Percentiles rank a stretch among this genome's conserved stretches.
Conservation (phyloP, 1,284 basidiomycete species). For the Mycena sp. region DNA sequence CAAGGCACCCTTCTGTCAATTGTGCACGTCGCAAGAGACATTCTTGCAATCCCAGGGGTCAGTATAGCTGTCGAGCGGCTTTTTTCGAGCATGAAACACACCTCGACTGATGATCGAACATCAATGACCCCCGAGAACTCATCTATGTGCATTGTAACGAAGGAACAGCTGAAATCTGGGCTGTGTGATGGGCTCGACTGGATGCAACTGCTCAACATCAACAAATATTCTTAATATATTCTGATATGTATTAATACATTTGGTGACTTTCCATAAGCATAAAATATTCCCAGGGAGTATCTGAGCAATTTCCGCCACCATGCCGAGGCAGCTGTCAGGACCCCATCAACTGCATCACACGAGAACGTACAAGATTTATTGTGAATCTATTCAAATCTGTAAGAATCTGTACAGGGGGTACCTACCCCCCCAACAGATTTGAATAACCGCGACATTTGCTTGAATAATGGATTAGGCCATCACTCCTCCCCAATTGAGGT, state of each 20-base stretch:
- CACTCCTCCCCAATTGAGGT: too few relatives aligned
- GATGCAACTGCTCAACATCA: not conserved
- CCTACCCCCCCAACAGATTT: too few relatives aligned
- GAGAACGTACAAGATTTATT: too few relatives aligned
- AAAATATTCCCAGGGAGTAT: not conserved
- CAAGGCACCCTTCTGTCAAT: slow-evolving; percentile 22
- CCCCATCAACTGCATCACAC: too few relatives aligned
- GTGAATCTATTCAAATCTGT: too few relatives aligned
- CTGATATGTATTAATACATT: slow-evolving; percentile 1
- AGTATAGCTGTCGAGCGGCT: slow-evolving; percentile 31
- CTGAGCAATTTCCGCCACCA: too few relatives aligned
- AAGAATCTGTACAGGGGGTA: too few relatives aligned
- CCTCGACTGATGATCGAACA: slow-evolving; percentile 2
- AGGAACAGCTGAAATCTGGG: slow-evolving; percentile 5
- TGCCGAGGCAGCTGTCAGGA: too few relatives aligned
- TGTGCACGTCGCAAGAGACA: slow-evolving; percentile 28
- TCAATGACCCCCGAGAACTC: slow-evolving; percentile 12
- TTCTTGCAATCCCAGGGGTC: slow-evolving; percentile 36
- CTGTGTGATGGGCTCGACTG: not conserved
- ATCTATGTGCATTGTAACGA: slow-evolving; percentile 4
- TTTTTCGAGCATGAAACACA: slow-evolving; percentile 8
- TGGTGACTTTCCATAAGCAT: not conserved
- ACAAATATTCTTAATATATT: slow-evolving; percentile 6
- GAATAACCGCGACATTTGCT: too few relatives aligned
- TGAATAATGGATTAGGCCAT: too few relatives aligned